These are phyloP conservation scores for Torulaspora gathmanii DNA, from an alignment of 805 yeast genomes.

Conservation along the genomic window DNA sequence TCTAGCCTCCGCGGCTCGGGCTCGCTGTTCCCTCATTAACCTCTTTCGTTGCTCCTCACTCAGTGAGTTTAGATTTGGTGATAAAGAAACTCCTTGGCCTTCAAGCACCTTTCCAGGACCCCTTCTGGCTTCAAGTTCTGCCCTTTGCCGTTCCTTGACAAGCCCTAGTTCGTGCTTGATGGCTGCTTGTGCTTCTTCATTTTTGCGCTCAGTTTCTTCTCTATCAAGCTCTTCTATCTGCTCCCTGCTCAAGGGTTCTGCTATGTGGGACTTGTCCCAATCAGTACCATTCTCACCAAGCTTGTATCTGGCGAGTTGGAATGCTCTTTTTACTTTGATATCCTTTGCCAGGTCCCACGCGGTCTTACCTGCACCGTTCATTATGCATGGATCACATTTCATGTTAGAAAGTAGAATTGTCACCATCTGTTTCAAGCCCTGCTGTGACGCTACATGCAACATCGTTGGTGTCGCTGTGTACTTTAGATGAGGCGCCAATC, in stretches of 20 bases:
- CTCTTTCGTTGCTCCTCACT: constrained; percentile 69
- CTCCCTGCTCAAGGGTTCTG: constrained; percentile 52
- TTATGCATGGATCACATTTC: constrained; percentile 64
- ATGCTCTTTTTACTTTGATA: constrained; percentile 45
- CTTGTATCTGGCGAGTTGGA: constrained; percentile 61
- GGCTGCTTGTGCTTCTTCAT: constrained; percentile 38
- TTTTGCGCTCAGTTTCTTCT: constrained; percentile 37
- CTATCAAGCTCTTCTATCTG: constrained; percentile 46
- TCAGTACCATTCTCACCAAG: constrained; percentile 67
- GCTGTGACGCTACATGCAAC: constrained; percentile 70
- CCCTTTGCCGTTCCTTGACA: constrained; percentile 28
- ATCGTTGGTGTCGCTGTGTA: constrained; percentile 62
- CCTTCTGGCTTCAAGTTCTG: constrained; percentile 21
- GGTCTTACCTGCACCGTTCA: constrained; percentile 52
- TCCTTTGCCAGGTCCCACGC: constrained; percentile 63
- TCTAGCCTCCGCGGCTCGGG: constrained; percentile 94
- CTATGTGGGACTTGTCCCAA: constrained; percentile 68
- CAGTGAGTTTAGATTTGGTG: constrained; percentile 53
- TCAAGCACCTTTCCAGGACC: constrained; percentile 39
- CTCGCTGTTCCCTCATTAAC: constrained; percentile 89
- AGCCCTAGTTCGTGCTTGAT: constrained; percentile 26
- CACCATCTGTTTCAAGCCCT: constrained; percentile 64
- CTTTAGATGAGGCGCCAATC: constrained; percentile 50
- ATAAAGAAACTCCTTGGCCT: constrained; percentile 27
- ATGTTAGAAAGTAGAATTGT: constrained; percentile 52